Evolutionary conservation across 345 rosid genomes (phyloP).

Genomic region (Chamaenerion angustifolium): DNA sequence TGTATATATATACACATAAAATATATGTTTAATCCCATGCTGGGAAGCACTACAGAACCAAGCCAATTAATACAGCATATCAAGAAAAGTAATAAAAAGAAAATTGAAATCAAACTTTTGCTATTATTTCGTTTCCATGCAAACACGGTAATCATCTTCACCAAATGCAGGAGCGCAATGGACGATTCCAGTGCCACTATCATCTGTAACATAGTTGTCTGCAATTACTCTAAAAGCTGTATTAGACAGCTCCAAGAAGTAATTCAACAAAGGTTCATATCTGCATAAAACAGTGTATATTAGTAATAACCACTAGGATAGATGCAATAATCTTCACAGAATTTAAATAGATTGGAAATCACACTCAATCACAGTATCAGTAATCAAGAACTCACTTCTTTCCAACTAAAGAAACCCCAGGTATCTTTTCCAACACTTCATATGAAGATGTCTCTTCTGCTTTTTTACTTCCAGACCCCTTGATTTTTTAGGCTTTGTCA

Average conservation of each 20-base stretch:
- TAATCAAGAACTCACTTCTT: constrained; percentile 38
- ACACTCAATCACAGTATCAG: too few relatives aligned
- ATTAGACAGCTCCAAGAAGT: constrained; percentile 58
- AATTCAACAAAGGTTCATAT: constrained; percentile 72
- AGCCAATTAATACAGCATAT: constrained; percentile 1
- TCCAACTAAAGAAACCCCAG: constrained; percentile 61
- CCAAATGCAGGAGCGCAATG: constrained; percentile 99
- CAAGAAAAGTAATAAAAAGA: neutral
- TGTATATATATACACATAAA: too few relatives aligned
- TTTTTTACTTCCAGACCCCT: constrained; percentile 44
- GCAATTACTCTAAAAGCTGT: constrained; percentile 75
- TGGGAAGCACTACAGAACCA: neutral
- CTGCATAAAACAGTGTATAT: constrained; percentile 4
- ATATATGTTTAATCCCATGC: neutral
- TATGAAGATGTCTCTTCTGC: constrained; percentile 34
- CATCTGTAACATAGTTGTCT: constrained; percentile 87
- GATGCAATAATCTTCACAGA: neutral
- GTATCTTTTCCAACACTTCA: constrained; percentile 51
- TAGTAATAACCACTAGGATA: neutral
- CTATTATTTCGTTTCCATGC: constrained; percentile 58
- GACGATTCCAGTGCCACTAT: constrained; percentile 92
- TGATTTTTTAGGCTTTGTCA: constrained; percentile 48
- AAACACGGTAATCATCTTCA: constrained; percentile 95
- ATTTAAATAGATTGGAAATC: too few relatives aligned
- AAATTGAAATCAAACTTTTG: constrained; percentile 32